These are phyloP conservation scores for Sporothrix luriei DNA, from an alignment of 2,329 filamentous ascomycete species.

Conservation along the genomic window DNA sequence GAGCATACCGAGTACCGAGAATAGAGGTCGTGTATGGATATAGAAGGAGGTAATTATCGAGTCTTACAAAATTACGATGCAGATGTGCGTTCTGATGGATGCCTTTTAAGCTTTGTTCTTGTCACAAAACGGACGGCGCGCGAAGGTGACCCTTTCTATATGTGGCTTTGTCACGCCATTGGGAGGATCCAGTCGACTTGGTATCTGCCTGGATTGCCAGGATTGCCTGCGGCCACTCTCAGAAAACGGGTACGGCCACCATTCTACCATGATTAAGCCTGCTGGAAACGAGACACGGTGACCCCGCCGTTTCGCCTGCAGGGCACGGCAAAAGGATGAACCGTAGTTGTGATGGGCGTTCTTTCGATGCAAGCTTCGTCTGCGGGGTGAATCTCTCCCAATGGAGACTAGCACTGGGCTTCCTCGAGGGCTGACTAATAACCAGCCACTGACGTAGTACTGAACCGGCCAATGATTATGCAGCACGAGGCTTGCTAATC, in stretches of 20 bases:
- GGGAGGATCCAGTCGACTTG: slow-evolving; percentile 4
- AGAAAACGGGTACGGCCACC: background rate
- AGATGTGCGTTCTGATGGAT: slow-evolving; percentile 11
- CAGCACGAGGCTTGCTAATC: too few species aligned
- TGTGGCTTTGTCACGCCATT: slow-evolving; percentile 8
- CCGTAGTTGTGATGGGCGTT: background rate
- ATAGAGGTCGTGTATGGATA: background rate
- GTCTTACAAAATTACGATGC: background rate
- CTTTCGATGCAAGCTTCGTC: background rate
- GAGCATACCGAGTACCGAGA: slow-evolving; percentile 8
- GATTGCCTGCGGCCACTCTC: background rate
- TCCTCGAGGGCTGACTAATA: too few species aligned
- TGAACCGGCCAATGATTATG: too few species aligned
- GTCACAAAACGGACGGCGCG: background rate
- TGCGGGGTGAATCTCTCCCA: too few species aligned
- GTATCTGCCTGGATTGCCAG: background rate
- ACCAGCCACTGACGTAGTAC: too few species aligned
- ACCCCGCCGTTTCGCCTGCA: background rate
- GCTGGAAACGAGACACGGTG: background rate
- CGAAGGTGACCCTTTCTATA: background rate
- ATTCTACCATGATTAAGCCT: slow-evolving; percentile 10
- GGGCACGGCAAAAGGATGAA: background rate
- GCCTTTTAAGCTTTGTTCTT: background rate
- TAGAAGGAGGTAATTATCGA: background rate
- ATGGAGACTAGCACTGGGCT: too few species aligned